Evolutionary conservation across 2,329 filamentous ascomycete species (phyloP), one percentile per base, ranked within the genome.

Genomic region (Achaetomium macrosporum): DNA sequence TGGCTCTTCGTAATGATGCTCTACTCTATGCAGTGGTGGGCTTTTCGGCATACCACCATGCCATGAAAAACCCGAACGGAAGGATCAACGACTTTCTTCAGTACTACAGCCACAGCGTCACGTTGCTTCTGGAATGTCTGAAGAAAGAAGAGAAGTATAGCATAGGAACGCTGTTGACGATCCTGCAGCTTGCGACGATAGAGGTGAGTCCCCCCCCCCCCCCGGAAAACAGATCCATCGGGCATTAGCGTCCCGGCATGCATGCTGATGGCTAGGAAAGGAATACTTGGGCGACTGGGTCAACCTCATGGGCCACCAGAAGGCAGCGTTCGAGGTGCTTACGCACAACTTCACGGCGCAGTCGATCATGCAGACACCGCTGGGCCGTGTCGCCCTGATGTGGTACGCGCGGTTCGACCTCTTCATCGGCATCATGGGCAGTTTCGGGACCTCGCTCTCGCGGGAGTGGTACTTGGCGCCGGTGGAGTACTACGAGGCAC

Each of bases 211-310:
- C 37, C 20, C 11, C 16, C 17, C 17, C 7, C 25, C 16, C 47
- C 45, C 42, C 52, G 57, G 55, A 59, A 19, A 10, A 40, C 25
- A 33, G 13, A 25, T n/a, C 12, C 17, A 41, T 33, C 17, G 17
- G 31, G 16, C 13, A 19, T 8, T 12, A 12, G 36, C 8, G 11
- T 15, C 10, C 15, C 16, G 17, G 10, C 17, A n/a, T 2, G n/a
- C n/a, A 42, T 42, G 31, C 56, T 61, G 47, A 63, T 53, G 15
- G 10, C 1, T 33, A 30, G 36, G 45, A 50, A 50, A 96, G 90
- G 93, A 97, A 71, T 95, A 90, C 63, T 77, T 97, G 42, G 93
- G 93, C 12, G 93, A 99, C 66, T 97, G 90, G 90, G 83, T 95
- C 49, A 96, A 95, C 63, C 76, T 97, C 15, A 85, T 93, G 70